Percentiles rank a stretch among this genome's conserved stretches.
Evolutionary conservation across 495 filamentous ascomycete genomes (phyloP).

Genomic region (Podospora pseudoanserina): DNA sequence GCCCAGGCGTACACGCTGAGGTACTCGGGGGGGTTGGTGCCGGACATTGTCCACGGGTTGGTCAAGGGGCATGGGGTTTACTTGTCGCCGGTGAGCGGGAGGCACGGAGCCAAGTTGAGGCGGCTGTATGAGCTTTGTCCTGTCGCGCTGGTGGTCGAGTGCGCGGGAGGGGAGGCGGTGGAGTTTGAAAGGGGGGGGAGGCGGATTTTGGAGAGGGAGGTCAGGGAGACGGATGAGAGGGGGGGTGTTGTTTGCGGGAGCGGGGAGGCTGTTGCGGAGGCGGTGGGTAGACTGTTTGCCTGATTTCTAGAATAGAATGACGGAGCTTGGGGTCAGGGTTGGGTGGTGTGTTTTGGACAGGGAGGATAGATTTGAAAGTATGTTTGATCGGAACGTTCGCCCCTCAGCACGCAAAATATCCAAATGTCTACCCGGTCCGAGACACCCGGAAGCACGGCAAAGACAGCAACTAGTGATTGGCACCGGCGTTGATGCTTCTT

Average conservation of each 20-base stretch:
- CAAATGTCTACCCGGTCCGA: not conserved
- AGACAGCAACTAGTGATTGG: not conserved
- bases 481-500: conserved; percentile 40
- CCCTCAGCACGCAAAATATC: no score
- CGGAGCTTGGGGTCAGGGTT: not conserved
- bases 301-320: not conserved
- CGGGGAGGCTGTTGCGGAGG: conserved; percentile 40
- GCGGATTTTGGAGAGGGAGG: conserved; percentile 34
- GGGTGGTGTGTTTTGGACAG: not conserved
- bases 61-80: conserved; percentile 53
- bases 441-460: not conserved
- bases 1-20: conserved; percentile 46
- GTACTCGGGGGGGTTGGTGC: conserved; percentile 52
- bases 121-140: conserved; percentile 50
- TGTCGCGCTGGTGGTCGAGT: conserved; percentile 50
- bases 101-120: conserved; percentile 48
- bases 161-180: conserved; percentile 47
- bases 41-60: conserved; percentile 50
- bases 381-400: not conserved
- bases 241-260: conserved; percentile 50
- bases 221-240: conserved; percentile 42
- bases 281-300: conserved; percentile 3
- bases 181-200: conserved; percentile 32
- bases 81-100: conserved; percentile 43
- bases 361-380: not conserved